Evolutionary conservation across 2,329 filamentous ascomycete species (phyloP).

Genomic region (Aspergillus niger): DNA sequence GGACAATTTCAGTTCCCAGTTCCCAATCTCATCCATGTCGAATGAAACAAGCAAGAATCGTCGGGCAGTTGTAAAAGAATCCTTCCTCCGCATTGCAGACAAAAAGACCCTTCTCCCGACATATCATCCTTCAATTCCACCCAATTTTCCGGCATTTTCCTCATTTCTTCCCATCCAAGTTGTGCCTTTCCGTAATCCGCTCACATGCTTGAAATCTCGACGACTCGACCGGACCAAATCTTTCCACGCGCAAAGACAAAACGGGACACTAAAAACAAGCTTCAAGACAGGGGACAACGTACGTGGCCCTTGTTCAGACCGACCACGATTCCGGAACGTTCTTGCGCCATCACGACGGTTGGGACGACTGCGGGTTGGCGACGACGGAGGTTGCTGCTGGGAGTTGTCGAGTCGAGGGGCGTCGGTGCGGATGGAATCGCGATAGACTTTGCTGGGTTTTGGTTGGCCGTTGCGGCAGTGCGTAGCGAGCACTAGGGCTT

Average conservation of each 20-base stretch:
- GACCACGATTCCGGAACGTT: constrained; percentile 58
- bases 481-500: constrained; percentile 44
- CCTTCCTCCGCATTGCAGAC: not conserved
- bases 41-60: not conserved
- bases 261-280: constrained; percentile 1
- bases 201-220: not conserved
- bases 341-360: constrained; percentile 53
- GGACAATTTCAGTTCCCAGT: constrained; percentile 1
- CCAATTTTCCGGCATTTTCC: not conserved
- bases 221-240: constrained; percentile 22
- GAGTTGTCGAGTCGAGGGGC: constrained; percentile 29
- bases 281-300: constrained; percentile 46
- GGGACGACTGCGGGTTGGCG: constrained; percentile 38
- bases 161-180: not conserved
- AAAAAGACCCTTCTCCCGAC: not conserved
- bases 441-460: constrained; percentile 33
- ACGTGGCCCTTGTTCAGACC: constrained; percentile 69
- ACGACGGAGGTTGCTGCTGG: constrained; percentile 31
- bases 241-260: constrained; percentile 6
- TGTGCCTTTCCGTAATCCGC: not conserved
- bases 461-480: constrained; percentile 33
- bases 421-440: constrained; percentile 29
- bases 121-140: not conserved
- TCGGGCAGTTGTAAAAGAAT: not conserved
- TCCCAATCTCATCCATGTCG: not conserved